These are phyloP conservation scores for Fusarium algeriense DNA, from an alignment of 2,329 filamentous ascomycete genomes.

Conservation along the genomic window DNA sequence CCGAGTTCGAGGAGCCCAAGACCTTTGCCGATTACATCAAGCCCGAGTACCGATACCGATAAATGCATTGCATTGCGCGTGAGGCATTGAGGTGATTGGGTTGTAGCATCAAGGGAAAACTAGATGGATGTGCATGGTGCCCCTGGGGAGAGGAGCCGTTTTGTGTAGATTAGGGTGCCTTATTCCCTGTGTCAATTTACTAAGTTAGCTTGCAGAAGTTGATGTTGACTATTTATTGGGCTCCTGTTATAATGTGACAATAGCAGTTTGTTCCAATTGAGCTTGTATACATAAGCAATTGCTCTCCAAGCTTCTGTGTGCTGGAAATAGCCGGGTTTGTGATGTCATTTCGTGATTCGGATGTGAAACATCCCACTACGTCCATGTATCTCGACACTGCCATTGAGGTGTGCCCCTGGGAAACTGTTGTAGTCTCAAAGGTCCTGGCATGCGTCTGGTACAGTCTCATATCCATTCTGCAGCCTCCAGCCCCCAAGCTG, in stretches of 20 bases:
- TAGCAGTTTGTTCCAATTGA: constrained; percentile 3
- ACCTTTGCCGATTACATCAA: constrained; percentile 96
- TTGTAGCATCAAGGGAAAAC: constrained; percentile 45
- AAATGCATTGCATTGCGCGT: constrained; percentile 49
- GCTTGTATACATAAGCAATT: background rate
- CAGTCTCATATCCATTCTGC: background rate
- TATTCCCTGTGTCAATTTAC: constrained; percentile 53
- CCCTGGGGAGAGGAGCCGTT: constrained; percentile 43
- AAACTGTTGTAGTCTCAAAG: too few relatives aligned
- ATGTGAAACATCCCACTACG: constrained; percentile 1
- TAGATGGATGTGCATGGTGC: constrained; percentile 41
- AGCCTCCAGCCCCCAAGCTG: background rate
- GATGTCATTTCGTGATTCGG: constrained; percentile 33
- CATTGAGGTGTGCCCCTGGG: background rate
- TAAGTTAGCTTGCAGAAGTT: constrained; percentile 49
- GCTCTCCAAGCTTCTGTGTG: background rate
- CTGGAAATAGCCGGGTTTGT: constrained; percentile 1
- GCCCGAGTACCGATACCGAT: constrained; percentile 88
- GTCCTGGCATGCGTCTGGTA: background rate
- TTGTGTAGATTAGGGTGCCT: constrained; percentile 59
- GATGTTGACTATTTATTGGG: constrained; percentile 40
- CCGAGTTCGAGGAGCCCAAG: constrained; percentile 87
- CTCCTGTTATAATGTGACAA: background rate
- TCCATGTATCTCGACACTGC: background rate
- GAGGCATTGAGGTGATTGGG: constrained; percentile 23